phyloP scores from a whole-genome alignment of 805 yeast genomes.

The Clavispora santaluciae region DNA sequence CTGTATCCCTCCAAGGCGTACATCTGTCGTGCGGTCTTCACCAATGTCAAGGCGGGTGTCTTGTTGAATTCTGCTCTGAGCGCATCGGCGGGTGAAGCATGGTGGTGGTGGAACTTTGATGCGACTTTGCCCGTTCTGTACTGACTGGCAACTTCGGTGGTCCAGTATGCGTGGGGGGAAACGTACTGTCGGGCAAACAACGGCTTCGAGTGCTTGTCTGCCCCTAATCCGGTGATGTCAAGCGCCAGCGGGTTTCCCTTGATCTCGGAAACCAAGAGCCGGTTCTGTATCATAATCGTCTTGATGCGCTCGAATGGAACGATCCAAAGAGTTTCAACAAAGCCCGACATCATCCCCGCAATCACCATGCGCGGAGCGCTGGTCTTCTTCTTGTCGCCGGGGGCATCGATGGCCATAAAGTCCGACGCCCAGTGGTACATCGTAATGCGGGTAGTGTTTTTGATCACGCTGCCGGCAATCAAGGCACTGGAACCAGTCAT shows the following conservation, averaged over 20 bases:
- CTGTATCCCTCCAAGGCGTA: slow-evolving; percentile 64
- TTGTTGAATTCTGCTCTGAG: slow-evolving; percentile 36
- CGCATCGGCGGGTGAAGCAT: slow-evolving; percentile 8
- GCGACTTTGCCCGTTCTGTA: slow-evolving; percentile 18
- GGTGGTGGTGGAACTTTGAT: slow-evolving; percentile 21
- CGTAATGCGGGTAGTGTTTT: slow-evolving; percentile 68
- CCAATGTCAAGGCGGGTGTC: slow-evolving; percentile 50
- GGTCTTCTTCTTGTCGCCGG: slow-evolving; percentile 47
- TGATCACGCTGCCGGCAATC: slow-evolving; percentile 67
- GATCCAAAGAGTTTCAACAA: slow-evolving; percentile 73
- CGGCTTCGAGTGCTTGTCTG: slow-evolving; percentile 21
- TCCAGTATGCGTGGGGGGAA: slow-evolving; percentile 40
- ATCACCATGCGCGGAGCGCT: slow-evolving; percentile 77
- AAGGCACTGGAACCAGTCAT: slow-evolving; percentile 68
- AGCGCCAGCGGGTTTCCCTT: slow-evolving; percentile 16
- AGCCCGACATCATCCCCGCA: slow-evolving; percentile 82
- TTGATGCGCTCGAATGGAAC: slow-evolving; percentile 90
- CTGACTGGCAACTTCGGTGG: slow-evolving; percentile 29
- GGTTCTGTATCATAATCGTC: slow-evolving; percentile 72
- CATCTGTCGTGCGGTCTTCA: slow-evolving; percentile 58
- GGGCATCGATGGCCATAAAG: slow-evolving; percentile 50
- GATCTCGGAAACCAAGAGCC: slow-evolving; percentile 25
- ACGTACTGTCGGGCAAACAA: slow-evolving; percentile 30
- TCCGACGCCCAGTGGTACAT: slow-evolving; percentile 72
- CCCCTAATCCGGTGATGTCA: slow-evolving; percentile 25